Conservation (phyloP, 1,284 basidiomycete species). For the Ceratobasidium sp. region DNA sequence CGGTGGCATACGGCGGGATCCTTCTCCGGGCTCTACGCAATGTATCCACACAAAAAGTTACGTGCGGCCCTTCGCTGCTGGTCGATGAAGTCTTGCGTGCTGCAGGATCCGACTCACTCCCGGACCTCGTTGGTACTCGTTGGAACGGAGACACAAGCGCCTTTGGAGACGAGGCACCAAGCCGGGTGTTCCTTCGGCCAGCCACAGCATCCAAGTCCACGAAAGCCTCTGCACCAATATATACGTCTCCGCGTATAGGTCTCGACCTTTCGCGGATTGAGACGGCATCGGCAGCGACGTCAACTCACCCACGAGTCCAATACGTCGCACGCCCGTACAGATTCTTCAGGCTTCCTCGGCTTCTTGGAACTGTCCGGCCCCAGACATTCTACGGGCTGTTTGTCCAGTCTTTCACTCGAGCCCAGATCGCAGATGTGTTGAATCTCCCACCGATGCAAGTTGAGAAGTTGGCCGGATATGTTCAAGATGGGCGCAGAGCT, state of each 20-base stretch:
- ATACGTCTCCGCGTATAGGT: slow-evolving; percentile 73
- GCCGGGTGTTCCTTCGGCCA: slow-evolving; percentile 18
- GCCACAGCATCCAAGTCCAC: neutral
- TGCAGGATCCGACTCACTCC: slow-evolving; percentile 56
- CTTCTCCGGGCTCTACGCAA: slow-evolving; percentile 70
- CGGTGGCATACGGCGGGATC: slow-evolving; percentile 59
- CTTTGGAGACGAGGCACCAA: slow-evolving; percentile 27
- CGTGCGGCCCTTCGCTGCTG: slow-evolving; percentile 75
- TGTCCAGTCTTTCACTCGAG: slow-evolving; percentile 44
- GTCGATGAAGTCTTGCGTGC: slow-evolving; percentile 71
- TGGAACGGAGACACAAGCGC: slow-evolving; percentile 66
- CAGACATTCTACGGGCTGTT: slow-evolving; percentile 71
- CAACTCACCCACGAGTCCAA: slow-evolving; percentile 60
- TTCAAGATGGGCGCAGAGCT: slow-evolving; percentile 54
- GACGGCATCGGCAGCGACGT: slow-evolving; percentile 53
- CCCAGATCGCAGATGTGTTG: slow-evolving; percentile 52
- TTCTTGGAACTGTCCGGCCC: slow-evolving; percentile 66
- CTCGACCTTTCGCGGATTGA: slow-evolving; percentile 67
- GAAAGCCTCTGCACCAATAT: slow-evolving; percentile 50
- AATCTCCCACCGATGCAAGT: slow-evolving; percentile 58
- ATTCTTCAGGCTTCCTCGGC: slow-evolving; percentile 64
- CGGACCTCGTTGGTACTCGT: slow-evolving; percentile 61
- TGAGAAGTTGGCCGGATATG: slow-evolving; percentile 61
- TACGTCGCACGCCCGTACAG: slow-evolving; percentile 67
- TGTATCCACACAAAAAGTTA: slow-evolving; percentile 57